Evolutionary conservation across 768 basidiomycete species (phyloP), one percentile per base, ranked within the genome.

Genomic region (Termitomyces sp.): DNA sequence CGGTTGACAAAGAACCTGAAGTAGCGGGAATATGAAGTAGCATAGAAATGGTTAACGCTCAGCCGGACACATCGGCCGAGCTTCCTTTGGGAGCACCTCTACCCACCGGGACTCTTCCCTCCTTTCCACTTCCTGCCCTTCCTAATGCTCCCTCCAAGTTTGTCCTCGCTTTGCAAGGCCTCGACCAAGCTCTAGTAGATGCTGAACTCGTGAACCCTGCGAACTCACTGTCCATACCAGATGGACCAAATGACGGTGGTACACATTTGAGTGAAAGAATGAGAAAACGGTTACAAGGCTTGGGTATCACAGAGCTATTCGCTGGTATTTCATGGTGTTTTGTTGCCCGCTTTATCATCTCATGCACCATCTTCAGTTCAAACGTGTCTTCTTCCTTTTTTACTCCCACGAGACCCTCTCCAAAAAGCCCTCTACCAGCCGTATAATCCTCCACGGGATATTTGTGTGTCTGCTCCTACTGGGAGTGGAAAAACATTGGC

Each of bases 401-500:
- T 98, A 25, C 25, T 25, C 25, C 25, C 25, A 25, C 25, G 25
- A 25, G 69, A 79, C 17, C 65, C 70, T 9, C 65, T 71, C 4
- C 71, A 80, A 45, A 71, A 77, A 54, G 72, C 77, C 1, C 72
- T 94, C 10, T 92, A 93, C 68, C 76, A 81, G 47, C 87, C 92
- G 0, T 87, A 84, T 66, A 70, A 82, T 60, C 81, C 84, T 40
- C 87, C 87, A 32, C 81, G 81, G 32, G 97, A 99, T 73, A 82
- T 95, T 12, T 96, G 95, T 66, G 91, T 96, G 14, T 97, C 94
- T 8, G 97, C 97, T 1, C 97, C 97, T 0, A 99, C 97, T 0
- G 97, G 97, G 29, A 97, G 95, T 66, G 97, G 97, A 0, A 99
- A 99, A 74, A 99, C 97, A 0, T 81, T 99, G 34, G 92, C 94